Conservation (phyloP, 495 filamentous ascomycete genomes). For the Xylaria sp. region DNA sequence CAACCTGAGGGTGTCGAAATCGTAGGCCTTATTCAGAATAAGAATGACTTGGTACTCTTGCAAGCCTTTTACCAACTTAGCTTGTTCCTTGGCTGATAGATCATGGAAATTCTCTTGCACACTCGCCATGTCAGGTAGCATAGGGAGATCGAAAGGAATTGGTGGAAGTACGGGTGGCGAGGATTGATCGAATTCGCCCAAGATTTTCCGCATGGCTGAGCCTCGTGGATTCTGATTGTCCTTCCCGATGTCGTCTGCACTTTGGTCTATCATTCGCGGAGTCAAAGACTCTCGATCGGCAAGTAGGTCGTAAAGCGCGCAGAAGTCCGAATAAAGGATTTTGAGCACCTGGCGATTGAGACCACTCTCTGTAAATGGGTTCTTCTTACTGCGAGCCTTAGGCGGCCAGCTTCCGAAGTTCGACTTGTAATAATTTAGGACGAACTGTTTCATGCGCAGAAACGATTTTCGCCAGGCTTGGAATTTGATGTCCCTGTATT, state of each 20-base stretch:
- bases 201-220: slow-evolving; percentile 69
- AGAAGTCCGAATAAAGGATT: slow-evolving; percentile 85
- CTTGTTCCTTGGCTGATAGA: slow-evolving; percentile 73
- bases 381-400: slow-evolving; percentile 90
- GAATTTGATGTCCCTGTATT: slow-evolving; percentile 80
- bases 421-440: slow-evolving; percentile 78
- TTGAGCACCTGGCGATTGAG: slow-evolving; percentile 83
- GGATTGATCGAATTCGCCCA: slow-evolving; percentile 86
- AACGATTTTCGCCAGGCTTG: slow-evolving; percentile 82
- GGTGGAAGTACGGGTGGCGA: slow-evolving; percentile 89
- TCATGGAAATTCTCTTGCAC: slow-evolving; percentile 66
- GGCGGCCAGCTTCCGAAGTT: slow-evolving; percentile 94
- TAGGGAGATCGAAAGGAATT: slow-evolving; percentile 88
- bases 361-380: slow-evolving; percentile 82
- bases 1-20: slow-evolving; percentile 67
- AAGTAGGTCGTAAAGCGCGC: slow-evolving; percentile 84
- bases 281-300: slow-evolving; percentile 76
- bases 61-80: slow-evolving; percentile 67
- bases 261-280: slow-evolving; percentile 62
- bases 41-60: slow-evolving; percentile 78
- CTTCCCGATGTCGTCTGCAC: slow-evolving; percentile 42
- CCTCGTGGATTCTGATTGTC: slow-evolving; percentile 51
- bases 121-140: slow-evolving; percentile 71
- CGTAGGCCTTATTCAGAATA: slow-evolving; percentile 77
- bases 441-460: slow-evolving; percentile 73